Evolutionary conservation across 1,284 basidiomycete species (phyloP).

Genomic region (Tausonia pullulans): DNA sequence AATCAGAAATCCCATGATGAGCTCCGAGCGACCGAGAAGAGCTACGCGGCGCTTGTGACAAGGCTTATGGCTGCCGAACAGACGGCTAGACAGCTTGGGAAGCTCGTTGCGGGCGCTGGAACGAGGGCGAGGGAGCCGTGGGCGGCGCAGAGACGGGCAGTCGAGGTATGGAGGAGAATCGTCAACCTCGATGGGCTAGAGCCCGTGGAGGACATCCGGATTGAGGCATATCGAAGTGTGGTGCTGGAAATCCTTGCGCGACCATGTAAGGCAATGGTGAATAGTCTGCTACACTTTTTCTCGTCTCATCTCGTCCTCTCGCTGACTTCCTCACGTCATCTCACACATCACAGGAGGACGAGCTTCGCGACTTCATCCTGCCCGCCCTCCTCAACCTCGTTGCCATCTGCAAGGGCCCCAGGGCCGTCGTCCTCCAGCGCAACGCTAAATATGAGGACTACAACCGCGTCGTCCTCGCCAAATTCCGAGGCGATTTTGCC

Average conservation of each 20-base stretch:
- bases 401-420: constrained; percentile 28
- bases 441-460: constrained; percentile 30
- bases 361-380: constrained; percentile 29
- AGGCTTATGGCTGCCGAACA: constrained; percentile 27
- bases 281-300: constrained; percentile 21
- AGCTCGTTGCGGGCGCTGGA: constrained; percentile 30
- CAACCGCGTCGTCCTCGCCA: constrained; percentile 24
- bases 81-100: constrained; percentile 28
- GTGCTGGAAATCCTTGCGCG: constrained; percentile 25
- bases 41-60: constrained; percentile 16
- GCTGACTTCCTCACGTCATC: neutral
- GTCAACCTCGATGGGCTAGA: constrained; percentile 30
- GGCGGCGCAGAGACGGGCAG: constrained; percentile 23
- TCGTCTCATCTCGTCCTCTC: neutral
- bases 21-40: constrained; percentile 16
- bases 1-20: constrained; percentile 18
- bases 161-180: constrained; percentile 26
- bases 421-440: constrained; percentile 28
- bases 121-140: constrained; percentile 27
- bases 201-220: constrained; percentile 24
- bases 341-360: constrained; percentile 22
- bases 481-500: constrained; percentile 7
- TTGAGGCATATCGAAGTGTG: constrained; percentile 29
- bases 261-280: constrained; percentile 29
- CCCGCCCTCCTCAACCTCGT: constrained; percentile 29